These are phyloP conservation scores for Epichloe sylvatica DNA, from an alignment of 2,329 filamentous ascomycete species.

Conservation along the genomic window DNA sequence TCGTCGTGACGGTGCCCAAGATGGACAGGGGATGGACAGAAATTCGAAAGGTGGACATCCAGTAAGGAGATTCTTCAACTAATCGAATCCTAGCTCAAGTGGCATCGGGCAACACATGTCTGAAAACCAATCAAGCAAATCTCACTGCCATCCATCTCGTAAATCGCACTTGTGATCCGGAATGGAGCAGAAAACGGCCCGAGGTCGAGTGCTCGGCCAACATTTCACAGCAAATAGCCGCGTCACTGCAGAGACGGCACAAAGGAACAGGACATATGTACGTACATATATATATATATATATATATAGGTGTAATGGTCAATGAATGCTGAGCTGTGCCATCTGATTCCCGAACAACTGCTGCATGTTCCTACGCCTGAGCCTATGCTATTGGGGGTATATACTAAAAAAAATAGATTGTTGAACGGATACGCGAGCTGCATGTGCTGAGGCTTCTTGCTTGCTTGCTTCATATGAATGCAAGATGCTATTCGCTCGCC, in stretches of 20 bases:
- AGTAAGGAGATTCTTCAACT: constrained; percentile 17
- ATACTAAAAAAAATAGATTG: constrained; percentile 18
- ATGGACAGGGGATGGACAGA: constrained; percentile 52
- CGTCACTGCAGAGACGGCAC: too few species aligned
- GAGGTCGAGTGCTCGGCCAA: too few species aligned
- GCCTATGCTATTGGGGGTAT: constrained; percentile 1
- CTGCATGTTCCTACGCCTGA: not conserved
- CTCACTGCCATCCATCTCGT: too few species aligned
- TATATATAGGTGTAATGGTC: too few species aligned
- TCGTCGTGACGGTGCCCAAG: constrained; percentile 68
- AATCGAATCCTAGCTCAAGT: too few species aligned
- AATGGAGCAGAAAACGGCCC: too few species aligned
- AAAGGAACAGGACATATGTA: not conserved
- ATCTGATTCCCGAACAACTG: not conserved
- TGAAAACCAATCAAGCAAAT: too few species aligned
- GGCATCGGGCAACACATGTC: too few species aligned
- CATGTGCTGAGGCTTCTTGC: not conserved
- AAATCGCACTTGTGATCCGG: too few species aligned
- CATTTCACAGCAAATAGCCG: too few species aligned
- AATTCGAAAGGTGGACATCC: constrained; percentile 45
- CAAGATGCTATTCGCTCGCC: not conserved
- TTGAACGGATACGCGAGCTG: constrained; percentile 4
- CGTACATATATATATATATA: too few species aligned
- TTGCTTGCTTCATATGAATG: not conserved
- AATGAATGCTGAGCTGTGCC: not conserved